Evolutionary conservation across 2,329 filamentous ascomycete genomes (phyloP), one percentile per base, ranked within the genome.

Genomic region (Fusarium solani-melongenae): DNA sequence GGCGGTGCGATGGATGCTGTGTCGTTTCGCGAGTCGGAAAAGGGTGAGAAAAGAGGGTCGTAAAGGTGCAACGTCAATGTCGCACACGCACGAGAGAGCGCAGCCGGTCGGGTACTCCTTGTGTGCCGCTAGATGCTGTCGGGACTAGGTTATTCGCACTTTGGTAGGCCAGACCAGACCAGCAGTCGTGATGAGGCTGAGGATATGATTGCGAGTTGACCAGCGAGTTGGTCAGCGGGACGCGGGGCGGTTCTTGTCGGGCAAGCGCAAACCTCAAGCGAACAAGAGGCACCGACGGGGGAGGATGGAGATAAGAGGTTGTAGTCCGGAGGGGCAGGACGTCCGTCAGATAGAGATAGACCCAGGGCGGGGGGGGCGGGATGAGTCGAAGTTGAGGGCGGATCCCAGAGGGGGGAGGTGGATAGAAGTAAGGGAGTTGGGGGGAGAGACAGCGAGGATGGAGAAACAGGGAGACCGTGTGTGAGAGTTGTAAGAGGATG

Each of bases 121-220:
- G 68, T 73, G 66, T 66, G 64, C 58, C 29, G 46, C 51, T 70
- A 58, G 51, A 64, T 69, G 69, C 56, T 72, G 57, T 68, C 66
- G 64, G 66, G 59, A 64, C 62, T 64, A 66, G 62, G 56, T 66
- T 65, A 49, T 72, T 70, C 67, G 68, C 63, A 74, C 67, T 66
- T 46, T 41, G 36, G 58, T 53, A 62, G 63, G 41, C 41, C 41
- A 44, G 41, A 61, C 64, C 74, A 66, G 67, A 61, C 64, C 74
- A 66, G 67, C 61, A 73, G 70, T 58, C 69, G 72, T 66, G 69
- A 55, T 76, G 78, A 76, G 70, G 73, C 73, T 79, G 75, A 74
- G 59, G 70, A 29, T 51, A 46, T 24, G 6, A 72, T 72, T 70
- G 75, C 73, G 73, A 78, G 78, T 75, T 69, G 67, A 72, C 67